Base-by-base conservation (phyloP, 23 red algal genomes). In the Gracilaria domingensis region DNA sequence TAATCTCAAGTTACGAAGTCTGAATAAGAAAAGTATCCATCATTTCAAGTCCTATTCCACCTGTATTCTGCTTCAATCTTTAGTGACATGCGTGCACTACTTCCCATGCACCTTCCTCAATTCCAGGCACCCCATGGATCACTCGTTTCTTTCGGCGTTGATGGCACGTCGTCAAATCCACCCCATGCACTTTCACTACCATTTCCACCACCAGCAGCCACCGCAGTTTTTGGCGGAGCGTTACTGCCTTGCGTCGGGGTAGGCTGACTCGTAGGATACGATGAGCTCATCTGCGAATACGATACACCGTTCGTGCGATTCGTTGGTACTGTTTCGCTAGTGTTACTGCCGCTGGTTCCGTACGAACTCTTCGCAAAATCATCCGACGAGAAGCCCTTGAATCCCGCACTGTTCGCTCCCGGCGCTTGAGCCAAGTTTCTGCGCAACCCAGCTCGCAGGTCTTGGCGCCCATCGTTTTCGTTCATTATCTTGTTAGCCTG, bases 71-170 rank as follows among this genome's bases (percentile, higher is more conserved):
- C 1, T 69, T 69, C 11, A 20, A 69, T 69, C 64, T 69, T 37
- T 69, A 69, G 36, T 36, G 32, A 69, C 64, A 69, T 34, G 18
- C 32, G 25, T 56, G 32, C 40, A 40, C 59, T 28, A 71, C 13
- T 35, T 69, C 24, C 0, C 6, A 86, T 2, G 62, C 30, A 53
- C 32, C 50, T 80, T 48, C 18, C 37, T 82, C 81, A 92, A 78
- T 92, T 78, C 89, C 89, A 92, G 13, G 89, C 78, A 38, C 89
- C 88, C 89, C 89, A 92, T 37, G 77, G 69, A 84, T 92, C 89
- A 25, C 70, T 92, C 29, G 59, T 84, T 67, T 74, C 79, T 60
- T 92, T 62, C 48, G 78, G 55, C 24, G 50, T 66, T 33, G 59
- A 58, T 18, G 75, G 48, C 36, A 56, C 54, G 35, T 91, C 88